Evolutionary conservation across 371 early-diverging fungal species (phyloP), one percentile per base, ranked within the genome.

Genomic region (Dinochytrium kinnereticum): DNA sequence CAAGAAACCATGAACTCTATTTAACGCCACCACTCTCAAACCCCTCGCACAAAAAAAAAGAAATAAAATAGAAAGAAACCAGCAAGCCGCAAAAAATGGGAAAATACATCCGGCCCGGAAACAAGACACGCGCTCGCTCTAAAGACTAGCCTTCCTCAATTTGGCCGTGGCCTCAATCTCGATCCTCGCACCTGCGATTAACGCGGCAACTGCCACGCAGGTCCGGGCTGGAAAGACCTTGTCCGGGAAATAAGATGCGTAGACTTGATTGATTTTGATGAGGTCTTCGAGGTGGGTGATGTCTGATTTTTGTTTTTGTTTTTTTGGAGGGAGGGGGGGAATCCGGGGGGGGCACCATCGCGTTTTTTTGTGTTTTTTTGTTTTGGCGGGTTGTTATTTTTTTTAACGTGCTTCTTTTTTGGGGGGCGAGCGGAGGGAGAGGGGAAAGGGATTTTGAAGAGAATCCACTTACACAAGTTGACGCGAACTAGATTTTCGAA

Each of bases 131-230:
- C n/a, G n/a, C n/a, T n/a, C n/a, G n/a, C n/a, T n/a, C 49, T 64
- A 64, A 28, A 66, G 24, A 17, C 49, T 66, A n/a, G 59, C 57
- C 33, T 59, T 57, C 24, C 57, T 69, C 3, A 76, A 34, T 24
- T 71, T 51, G 17, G 76, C 76, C 2, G 76, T 76, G 17, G 59
- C 71, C 59, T 76, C 76, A 64, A 76, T 76, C 59, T 76, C 76
- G 44, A 76, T 68, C 10, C 72, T 1, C 13, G 61, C 38, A 5
- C 68, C 68, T 5, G 72, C 76, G 51, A 76, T 68, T 28, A 76
- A 38, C 7, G 26, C 51, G 13, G 76, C 68, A 21, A 76, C 76
- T 7, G 36, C 59, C 1, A 76, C 76, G 49, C 76, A 76, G 31
- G 72, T 76, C 2, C 76, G 55, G 28, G 76, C 71, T 1, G 76